Evolutionary conservation across 2,329 filamentous ascomycete species (phyloP), one percentile per base, ranked within the genome.

Genomic region (Aureobasidium sp.): DNA sequence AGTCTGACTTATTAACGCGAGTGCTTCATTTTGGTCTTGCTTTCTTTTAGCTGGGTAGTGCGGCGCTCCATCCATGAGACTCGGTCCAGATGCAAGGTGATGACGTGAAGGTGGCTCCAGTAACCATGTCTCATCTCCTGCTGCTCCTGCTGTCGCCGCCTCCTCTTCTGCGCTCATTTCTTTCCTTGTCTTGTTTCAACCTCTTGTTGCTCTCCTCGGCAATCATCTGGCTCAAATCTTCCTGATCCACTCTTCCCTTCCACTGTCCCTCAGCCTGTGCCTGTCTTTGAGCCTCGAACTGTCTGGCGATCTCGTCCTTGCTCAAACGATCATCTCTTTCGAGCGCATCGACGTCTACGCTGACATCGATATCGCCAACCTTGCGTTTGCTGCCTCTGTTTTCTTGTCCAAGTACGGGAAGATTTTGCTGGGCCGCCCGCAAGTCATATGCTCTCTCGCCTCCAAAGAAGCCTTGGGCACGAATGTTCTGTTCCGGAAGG

Each of bases 161-260:
- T 70, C 79, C 87, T 87, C 66, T 84, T 87, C 66, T 84, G 36
- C 64, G 82, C 69, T 82, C 82, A 65, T 64, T 64, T 48, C 86
- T 86, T 75, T 96, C 91, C 74, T 90, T 87, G 68, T 96, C 92
- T 67, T 89, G 85, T 82, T 92, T 95, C 73, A 92, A 83, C 72
- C 91, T 84, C 82, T 97, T 97, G 67, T 91, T 84, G 71, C 87
- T 91, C 78, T 97, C 94, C 70, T 90, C 87, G 14, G 91, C 91
- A 78, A 99, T 97, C 90, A 99, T 95, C 70, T 96, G 90, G 69
- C 87, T 93, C 62, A 99, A 76, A 72, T 97, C 93, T 68, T 97
- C 93, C 73, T 96, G 90, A 75, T 88, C 87, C 63, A 85, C 84
- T 84, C 87, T 91, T 69, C 86, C 83, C 20, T 86, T 85, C 72